A percentile compares a stretch with the other conserved stretches of the same genome.
These are phyloP conservation scores for Malus sieversii DNA, from an alignment of 306 rosid genomes.

Conservation along the genomic window DNA sequence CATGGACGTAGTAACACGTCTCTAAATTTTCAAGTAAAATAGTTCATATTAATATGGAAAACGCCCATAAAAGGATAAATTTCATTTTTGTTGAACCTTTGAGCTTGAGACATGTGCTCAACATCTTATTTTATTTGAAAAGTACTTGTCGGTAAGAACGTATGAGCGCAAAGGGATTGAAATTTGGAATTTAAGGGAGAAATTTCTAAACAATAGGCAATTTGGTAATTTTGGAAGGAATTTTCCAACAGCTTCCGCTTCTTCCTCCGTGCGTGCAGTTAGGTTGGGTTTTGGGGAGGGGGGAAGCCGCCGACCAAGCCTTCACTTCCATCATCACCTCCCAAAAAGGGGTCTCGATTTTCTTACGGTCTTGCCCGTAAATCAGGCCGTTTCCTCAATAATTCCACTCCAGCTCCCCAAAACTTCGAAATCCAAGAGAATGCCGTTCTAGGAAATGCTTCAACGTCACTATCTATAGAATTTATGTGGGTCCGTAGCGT, in stretches of 20 bases:
- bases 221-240: no score
- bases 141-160: no score
- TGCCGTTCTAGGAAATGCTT: constrained; percentile 76
- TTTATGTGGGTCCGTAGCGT: constrained; percentile 52
- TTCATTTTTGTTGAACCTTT: no score
- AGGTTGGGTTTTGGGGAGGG: no score
- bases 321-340: constrained; percentile 54
- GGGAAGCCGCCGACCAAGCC: constrained; percentile 29
- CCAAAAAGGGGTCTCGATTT: constrained; percentile 70
- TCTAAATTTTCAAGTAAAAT: no score
- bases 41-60: no score
- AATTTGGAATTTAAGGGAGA: no score
- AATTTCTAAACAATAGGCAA: no score
- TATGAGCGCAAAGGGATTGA: no score
- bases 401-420: constrained; percentile 55
- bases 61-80: no score
- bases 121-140: no score
- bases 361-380: constrained; percentile 48
- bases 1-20: fast-evolving
- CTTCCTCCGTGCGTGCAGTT: neutral
- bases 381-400: constrained; percentile 1
- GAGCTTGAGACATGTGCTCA: no score
- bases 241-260: constrained; percentile 8
- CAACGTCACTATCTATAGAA: constrained; percentile 47
- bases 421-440: constrained; percentile 40